phyloP scores from a whole-genome alignment of 1,284 basidiomycete genomes.

The Ustilago sp. region DNA sequence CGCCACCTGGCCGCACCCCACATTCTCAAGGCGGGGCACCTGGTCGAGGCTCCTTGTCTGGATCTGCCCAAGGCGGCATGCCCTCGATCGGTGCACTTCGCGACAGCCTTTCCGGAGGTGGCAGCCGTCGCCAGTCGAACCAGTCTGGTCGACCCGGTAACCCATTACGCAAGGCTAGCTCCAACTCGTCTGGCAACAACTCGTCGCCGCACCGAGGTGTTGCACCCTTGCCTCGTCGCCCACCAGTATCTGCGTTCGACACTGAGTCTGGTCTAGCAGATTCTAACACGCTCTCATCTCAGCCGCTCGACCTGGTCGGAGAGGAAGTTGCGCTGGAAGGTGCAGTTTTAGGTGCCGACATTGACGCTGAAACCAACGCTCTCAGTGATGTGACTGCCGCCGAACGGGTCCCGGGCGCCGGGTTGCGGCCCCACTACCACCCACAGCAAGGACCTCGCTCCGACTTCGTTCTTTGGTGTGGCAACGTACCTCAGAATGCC shows the following conservation, averaged over 20 bases:
- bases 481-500: conserved; percentile 85
- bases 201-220: conserved; percentile 21
- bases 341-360: conserved; percentile 10
- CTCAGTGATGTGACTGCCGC: conserved; percentile 11
- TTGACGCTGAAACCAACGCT: conserved; percentile 8
- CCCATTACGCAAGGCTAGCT: conserved; percentile 18
- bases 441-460: conserved; percentile 74
- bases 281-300: not conserved
- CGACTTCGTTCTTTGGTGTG: conserved; percentile 96
- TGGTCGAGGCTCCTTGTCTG: conserved; percentile 17
- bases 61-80: not conserved
- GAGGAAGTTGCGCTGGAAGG: conserved; percentile 4
- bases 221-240: conserved; percentile 22
- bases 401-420: conserved; percentile 42
- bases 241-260: conserved; percentile 4
- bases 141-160: conserved; percentile 18
- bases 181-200: conserved; percentile 29
- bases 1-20: conserved; percentile 19
- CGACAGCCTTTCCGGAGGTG: conserved; percentile 14
- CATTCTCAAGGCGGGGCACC: conserved; percentile 13
- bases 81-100: conserved; percentile 4
- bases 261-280: conserved; percentile 1
- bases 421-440: conserved; percentile 47
- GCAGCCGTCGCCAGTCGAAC: conserved; percentile 25
- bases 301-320: conserved; percentile 3